Percentiles rank a stretch among this genome's conserved stretches.
These are phyloP conservation scores for Cladosporium velox DNA, from an alignment of 2,329 filamentous ascomycete genomes.

Conservation along the genomic window DNA sequence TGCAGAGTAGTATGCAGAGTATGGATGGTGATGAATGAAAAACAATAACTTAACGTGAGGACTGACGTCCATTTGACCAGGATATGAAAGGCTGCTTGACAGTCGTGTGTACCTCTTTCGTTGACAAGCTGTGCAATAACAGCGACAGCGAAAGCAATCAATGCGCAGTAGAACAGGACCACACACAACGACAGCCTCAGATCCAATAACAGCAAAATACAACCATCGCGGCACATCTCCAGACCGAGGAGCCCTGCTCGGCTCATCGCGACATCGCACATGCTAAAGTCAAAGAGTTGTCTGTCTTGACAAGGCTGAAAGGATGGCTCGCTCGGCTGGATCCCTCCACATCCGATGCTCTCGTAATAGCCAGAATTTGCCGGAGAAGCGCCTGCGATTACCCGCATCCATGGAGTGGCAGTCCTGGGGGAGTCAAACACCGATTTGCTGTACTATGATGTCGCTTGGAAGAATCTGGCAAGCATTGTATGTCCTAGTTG, in stretches of 20 bases:
- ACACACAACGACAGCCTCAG: neutral
- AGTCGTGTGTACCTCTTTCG: neutral
- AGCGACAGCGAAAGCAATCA: neutral
- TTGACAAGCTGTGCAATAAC: neutral
- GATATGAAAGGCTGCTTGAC: neutral
- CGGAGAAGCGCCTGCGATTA: constrained; percentile 13
- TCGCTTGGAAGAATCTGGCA: neutral
- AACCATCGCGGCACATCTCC: neutral
- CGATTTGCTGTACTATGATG: neutral
- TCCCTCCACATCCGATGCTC: neutral
- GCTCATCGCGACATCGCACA: neutral
- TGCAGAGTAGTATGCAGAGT: neutral
- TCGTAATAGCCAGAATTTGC: constrained; percentile 15
- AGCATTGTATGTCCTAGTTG: neutral
- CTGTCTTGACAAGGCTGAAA: neutral
- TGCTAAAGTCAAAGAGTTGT: neutral
- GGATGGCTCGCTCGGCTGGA: neutral
- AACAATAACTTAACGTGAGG: neutral
- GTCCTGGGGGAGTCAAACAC: neutral
- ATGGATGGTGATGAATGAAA: neutral
- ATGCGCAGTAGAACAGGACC: neutral
- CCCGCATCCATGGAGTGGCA: neutral
- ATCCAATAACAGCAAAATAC: neutral
- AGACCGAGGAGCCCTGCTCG: neutral
- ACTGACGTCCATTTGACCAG: neutral